Conservation (phyloP, 176 grass and related monocot genomes). For the Bolboschoenus planiculmis region DNA sequence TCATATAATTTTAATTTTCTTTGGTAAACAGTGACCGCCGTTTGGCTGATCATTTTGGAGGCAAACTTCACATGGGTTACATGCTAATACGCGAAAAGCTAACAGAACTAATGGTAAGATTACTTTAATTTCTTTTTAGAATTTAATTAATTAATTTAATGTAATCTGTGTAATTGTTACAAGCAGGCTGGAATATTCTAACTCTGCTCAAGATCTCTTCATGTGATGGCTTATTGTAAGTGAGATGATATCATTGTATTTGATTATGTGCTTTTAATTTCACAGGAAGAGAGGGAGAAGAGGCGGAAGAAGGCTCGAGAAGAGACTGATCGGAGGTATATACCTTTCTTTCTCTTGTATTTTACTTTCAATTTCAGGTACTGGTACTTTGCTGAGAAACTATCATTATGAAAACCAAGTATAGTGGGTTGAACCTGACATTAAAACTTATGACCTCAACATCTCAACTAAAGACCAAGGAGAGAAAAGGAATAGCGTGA, state of each 20-base stretch:
- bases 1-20: background rate
- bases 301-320: slow-evolving; percentile 47
- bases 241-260: slow-evolving; percentile 11
- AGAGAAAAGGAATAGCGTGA: background rate
- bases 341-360: background rate
- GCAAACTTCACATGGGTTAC: slow-evolving; percentile 94
- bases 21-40: slow-evolving; percentile 71
- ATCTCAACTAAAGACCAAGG: background rate
- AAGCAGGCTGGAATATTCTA: slow-evolving; percentile 17
- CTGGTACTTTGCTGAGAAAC: background rate
- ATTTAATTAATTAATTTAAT: slow-evolving; percentile 12
- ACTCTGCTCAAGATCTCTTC: slow-evolving; percentile 12
- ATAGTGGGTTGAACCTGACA: slow-evolving; percentile 6
- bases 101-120: slow-evolving; percentile 52
- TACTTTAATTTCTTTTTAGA: slow-evolving; percentile 3
- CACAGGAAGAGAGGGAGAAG: slow-evolving; percentile 85
- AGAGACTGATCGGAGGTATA: slow-evolving; percentile 60
- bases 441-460: background rate
- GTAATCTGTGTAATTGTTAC: slow-evolving; percentile 12
- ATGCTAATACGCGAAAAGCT: slow-evolving; percentile 92
- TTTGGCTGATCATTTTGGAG: slow-evolving; percentile 98
- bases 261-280: slow-evolving; percentile 28
- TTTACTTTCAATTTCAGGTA: background rate
- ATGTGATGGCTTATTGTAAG: slow-evolving; percentile 16
- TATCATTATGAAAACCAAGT: slow-evolving; percentile 1